Base-by-base conservation (phyloP, 2,329 filamentous ascomycete species). In the Rachicladosporium sp. region DNA sequence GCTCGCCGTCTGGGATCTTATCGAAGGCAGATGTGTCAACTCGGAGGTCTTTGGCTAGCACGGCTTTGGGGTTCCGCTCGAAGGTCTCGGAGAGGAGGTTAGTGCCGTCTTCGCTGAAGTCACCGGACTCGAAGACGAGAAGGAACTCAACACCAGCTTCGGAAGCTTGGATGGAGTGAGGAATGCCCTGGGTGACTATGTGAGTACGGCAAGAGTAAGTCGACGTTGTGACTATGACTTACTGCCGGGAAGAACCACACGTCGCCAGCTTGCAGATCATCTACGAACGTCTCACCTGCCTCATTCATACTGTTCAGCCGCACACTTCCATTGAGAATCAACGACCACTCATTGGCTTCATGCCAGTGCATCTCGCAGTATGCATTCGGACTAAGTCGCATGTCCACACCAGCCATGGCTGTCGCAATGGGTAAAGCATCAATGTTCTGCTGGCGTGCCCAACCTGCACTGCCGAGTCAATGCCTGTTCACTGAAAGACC, bases 101-200 rank as follows among this genome's bases (percentile, higher is more conserved):
- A 0, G 75, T 78, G 34, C 64, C 65, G 40, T 77, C 71, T 55
- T 78, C 75, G 37, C 65, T 70, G 57, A 78, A 78, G 4, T 56
- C 54, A 3, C 74, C 75, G 40, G 70, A 59, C 55, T 79, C 69
- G 46, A 79, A 79, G 36, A 79, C 67, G 2, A 78, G 63, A 1
- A 78, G 61, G 51, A 77, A 78, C 51, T 78, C 74, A 31, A 59
- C 62, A 1, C 74, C 74, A 27, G 68, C 60, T 3, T 69, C 69
- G 9, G 76, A 66, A 0, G 50, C 50, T 42, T 58, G 55, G 15
- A 58, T 57, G 6, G 36, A 46, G 41, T 58, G 56, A 6, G 55
- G 50, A 1, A 52, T 41, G 11, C 55, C 56, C 23, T 27, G 23
- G 3, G 23, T 8, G 7, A 2, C 8, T 4, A 27, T 27, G 23